Evolutionary conservation across 257 asterid genomes (phyloP), one percentile per base, ranked within the genome.

Genomic region (Phtheirospermum japonicum): DNA sequence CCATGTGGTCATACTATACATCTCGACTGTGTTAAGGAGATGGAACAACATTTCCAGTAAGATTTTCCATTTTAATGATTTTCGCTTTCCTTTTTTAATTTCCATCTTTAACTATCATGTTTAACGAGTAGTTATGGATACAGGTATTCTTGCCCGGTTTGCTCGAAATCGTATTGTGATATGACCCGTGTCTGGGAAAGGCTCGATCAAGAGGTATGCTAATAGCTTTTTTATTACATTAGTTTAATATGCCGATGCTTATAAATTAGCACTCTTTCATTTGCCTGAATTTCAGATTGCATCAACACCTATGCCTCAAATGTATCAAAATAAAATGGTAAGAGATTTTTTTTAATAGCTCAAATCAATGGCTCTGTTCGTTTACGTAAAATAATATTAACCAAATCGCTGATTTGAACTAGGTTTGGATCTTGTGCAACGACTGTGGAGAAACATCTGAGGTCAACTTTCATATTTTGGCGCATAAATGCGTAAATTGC

Each of bases 391-490:
- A 23, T 23, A 23, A 36, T 8, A 36, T 36, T 36, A 36, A 36
- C 40, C 40, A 10, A 36, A 36, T 6, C 5, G 40, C 40, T 36
- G 45, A 39, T 9, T 2, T 39, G 45, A 39, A 2, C 45, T 61
- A 85, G 94, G 88, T 86, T 0, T 86, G 95, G 95, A 86, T 83
- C 39, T 82, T 85, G 0, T 85, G 90, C 69, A 85, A 85, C 18
- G 90, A 85, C 70, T 86, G 91, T 46, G 79, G 86, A 4, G 80
- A 74, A 53, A 83, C 76, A 16, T 77, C 85, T 0, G 85, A 81
- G 76, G 95, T 86, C 39, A 75, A 71, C 64, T 83, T 73, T 37
- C 85, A 86, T 37, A 12, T 83, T 4, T 62, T 79, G 68, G 95
- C 75, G 11, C 80, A 68, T 62, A 86, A 83, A 61, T 86, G 95